Conservation (phyloP, 2,329 filamentous ascomycete genomes). For the Aspergillus calidoustus region DNA sequence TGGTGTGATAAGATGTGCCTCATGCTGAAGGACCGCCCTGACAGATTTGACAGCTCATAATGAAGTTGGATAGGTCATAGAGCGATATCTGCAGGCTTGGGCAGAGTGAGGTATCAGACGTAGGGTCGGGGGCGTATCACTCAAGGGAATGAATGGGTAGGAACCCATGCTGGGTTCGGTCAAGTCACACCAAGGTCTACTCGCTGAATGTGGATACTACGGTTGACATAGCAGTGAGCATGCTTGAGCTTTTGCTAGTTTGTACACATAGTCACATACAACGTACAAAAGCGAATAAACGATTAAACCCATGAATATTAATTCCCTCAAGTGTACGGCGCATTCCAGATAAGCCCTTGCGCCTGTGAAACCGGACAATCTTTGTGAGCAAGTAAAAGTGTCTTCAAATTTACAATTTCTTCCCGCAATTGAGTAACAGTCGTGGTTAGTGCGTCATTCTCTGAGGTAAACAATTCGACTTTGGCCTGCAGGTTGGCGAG, state of each 20-base stretch:
- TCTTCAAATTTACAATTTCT: slow-evolving; percentile 94
- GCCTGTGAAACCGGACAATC: slow-evolving; percentile 92
- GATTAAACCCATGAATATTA: slow-evolving; percentile 9
- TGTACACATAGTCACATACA: slow-evolving; percentile 10
- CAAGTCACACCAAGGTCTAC: not conserved
- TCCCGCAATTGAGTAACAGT: slow-evolving; percentile 86
- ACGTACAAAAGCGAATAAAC: not conserved
- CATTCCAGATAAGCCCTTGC: slow-evolving; percentile 63
- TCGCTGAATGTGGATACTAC: not conserved
- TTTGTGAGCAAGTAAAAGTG: slow-evolving; percentile 88
- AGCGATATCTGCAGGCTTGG: not conserved
- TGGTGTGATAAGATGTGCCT: not conserved
- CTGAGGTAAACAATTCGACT: slow-evolving; percentile 87
- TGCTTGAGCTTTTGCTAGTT: slow-evolving; percentile 11
- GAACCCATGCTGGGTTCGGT: not conserved
- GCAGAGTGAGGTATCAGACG: not conserved
- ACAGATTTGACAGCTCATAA: not conserved
- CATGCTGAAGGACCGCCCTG: not conserved
- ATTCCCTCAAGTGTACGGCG: slow-evolving; percentile 17
- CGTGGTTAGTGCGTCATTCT: slow-evolving; percentile 84
- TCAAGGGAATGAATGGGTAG: not conserved
- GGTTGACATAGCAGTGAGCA: not conserved
- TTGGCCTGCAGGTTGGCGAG: slow-evolving; percentile 91
- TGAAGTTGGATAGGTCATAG: not conserved
- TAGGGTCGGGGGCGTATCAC: not conserved